A percentile compares a stretch with the other conserved stretches of the same genome.
phyloP scores from a whole-genome alignment of 176 grass and related monocot genomes.

The Musa itinerans region DNA sequence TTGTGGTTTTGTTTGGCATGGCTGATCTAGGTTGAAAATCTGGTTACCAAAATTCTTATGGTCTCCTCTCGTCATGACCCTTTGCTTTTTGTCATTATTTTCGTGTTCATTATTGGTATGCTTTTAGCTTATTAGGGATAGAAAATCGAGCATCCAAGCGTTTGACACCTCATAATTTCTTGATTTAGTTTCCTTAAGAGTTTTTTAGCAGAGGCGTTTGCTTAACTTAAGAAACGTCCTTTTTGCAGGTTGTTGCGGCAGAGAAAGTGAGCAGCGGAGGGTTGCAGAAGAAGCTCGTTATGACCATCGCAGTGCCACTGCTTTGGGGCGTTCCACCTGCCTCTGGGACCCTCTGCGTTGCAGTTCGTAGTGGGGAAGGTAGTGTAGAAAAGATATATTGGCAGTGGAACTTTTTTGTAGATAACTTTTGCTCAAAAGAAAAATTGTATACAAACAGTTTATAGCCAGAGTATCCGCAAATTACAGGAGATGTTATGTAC shows the following conservation, averaged over 20 bases:
- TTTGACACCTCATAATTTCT: not conserved
- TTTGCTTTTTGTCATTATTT: too few species aligned
- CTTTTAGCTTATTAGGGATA: not conserved
- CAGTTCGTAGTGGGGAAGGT: slow-evolving; percentile 68
- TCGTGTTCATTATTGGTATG: too few species aligned
- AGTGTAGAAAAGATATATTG: slow-evolving; percentile 95
- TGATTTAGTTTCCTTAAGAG: not conserved
- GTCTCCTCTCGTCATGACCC: too few species aligned
- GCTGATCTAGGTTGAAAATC: too few species aligned
- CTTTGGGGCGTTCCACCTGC: slow-evolving; percentile 93
- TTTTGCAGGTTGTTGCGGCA: slow-evolving; percentile 56
- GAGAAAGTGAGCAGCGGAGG: slow-evolving; percentile 70
- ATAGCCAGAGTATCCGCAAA: too few species aligned
- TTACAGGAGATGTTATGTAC: too few species aligned
- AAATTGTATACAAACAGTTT: too few species aligned
- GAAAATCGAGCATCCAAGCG: not conserved
- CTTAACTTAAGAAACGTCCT: not conserved
- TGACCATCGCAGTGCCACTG: slow-evolving; percentile 81
- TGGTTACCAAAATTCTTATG: too few species aligned
- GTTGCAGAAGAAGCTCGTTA: slow-evolving; percentile 82
- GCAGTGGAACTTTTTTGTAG: slow-evolving; percentile 87
- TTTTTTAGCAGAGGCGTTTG: not conserved
- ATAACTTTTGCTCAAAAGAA: not conserved
- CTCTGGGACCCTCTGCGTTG: slow-evolving; percentile 70
- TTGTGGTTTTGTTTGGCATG: too few species aligned